Evolutionary conservation across 371 early-diverging fungal species (phyloP).

Genomic region (Mortierella sp.): DNA sequence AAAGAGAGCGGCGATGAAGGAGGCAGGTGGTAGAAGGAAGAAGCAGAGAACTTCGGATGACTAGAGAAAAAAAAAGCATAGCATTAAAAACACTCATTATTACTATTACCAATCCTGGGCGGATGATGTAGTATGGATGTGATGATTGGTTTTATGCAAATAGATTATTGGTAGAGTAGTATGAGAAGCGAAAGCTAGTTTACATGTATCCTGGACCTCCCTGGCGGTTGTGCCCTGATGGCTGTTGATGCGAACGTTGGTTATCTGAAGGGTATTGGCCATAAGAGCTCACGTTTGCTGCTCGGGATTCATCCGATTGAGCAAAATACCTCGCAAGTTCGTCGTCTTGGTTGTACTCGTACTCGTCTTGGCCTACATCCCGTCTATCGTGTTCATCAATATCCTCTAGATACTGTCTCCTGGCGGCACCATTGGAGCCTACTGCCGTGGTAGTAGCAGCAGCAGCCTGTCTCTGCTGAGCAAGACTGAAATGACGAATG

Average conservation of each 20-base stretch:
- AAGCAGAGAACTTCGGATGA: conserved; percentile 46
- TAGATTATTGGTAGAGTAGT: too few species aligned
- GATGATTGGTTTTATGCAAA: not conserved
- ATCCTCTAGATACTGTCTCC: conserved; percentile 5
- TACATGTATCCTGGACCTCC: not conserved
- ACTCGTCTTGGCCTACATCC: conserved; percentile 29
- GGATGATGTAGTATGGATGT: too few species aligned
- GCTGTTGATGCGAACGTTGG: conserved; percentile 14
- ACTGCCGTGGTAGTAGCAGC: conserved; percentile 9
- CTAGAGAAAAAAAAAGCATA: conserved; percentile 4
- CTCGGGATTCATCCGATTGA: conserved; percentile 37
- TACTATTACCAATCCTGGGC: too few species aligned
- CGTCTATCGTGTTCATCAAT: conserved; percentile 4
- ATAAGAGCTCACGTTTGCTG: conserved; percentile 11
- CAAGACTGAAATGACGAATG: conserved; percentile 49
- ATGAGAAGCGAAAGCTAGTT: too few species aligned
- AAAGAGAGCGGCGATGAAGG: conserved; percentile 46
- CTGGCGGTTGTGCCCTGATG: not conserved
- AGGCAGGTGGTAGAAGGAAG: conserved; percentile 48
- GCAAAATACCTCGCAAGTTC: conserved; percentile 48
- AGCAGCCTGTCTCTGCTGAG: conserved; percentile 35
- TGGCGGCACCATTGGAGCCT: not conserved
- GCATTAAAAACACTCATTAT: too few species aligned
- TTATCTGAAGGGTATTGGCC: conserved; percentile 11
- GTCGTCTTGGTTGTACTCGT: conserved; percentile 49